phyloP scores from a whole-genome alignment of 768 basidiomycete genomes.

The Bullera alba region DNA sequence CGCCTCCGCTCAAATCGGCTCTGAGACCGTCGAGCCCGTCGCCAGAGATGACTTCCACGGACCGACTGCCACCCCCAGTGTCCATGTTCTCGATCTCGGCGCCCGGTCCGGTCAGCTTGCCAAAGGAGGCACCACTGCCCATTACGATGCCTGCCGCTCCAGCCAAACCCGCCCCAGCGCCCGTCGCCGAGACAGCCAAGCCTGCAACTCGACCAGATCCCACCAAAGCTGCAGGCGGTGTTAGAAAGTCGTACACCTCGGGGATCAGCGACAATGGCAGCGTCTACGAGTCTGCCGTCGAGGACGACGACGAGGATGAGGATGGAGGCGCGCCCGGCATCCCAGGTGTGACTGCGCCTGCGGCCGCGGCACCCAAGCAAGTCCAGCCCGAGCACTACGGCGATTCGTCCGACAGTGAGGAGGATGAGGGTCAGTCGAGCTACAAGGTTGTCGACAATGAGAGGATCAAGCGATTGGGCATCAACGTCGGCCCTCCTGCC shows the following conservation, averaged over 20 bases:
- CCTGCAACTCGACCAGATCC: conserved; percentile 6
- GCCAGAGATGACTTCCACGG: conserved; percentile 6
- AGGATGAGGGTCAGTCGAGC: conserved; percentile 12
- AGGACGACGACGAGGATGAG: conserved; percentile 21
- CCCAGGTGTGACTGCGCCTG: not conserved
- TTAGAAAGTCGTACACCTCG: conserved; percentile 21
- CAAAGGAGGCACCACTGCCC: conserved; percentile 9
- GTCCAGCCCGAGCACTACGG: not conserved
- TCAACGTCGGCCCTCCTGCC: conserved; percentile 13
- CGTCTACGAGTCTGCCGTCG: conserved; percentile 42
- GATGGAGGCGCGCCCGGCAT: conserved; percentile 1
- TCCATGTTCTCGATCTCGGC: conserved; percentile 37
- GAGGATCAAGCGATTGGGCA: conserved; percentile 17
- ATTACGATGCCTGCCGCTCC: conserved; percentile 9
- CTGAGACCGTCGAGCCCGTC: conserved; percentile 35
- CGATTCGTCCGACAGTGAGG: conserved; percentile 13
- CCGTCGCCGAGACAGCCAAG: not conserved
- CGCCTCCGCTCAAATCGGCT: conserved; percentile 42
- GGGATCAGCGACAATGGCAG: conserved; percentile 28
- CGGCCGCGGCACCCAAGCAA: too few relatives aligned
- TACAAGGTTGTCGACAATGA: conserved; percentile 43
- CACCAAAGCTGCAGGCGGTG: conserved; percentile 1
- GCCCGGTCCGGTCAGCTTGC: conserved; percentile 36
- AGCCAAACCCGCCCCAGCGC: conserved; percentile 5
- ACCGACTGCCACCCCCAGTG: conserved; percentile 7